Conservation (phyloP, 371 early-diverging fungal genomes). For the Amoeboradix gromovi region DNA sequence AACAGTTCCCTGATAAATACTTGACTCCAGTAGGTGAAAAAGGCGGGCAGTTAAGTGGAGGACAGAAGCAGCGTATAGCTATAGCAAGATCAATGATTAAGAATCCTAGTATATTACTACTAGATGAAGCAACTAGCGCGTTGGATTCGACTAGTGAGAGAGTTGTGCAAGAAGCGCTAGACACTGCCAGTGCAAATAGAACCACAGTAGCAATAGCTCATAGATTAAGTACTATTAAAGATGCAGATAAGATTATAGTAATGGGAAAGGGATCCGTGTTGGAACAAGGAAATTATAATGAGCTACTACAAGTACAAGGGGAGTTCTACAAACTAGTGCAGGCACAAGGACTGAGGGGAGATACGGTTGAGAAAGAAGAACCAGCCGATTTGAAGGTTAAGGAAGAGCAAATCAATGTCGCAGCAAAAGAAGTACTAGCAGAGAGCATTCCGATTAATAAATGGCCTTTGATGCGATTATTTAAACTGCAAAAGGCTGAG, state of each 20-base stretch:
- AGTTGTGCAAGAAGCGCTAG: slow-evolving; percentile 20
- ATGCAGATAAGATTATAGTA: slow-evolving; percentile 49
- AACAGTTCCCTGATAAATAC: slow-evolving; percentile 26
- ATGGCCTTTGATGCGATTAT: background rate
- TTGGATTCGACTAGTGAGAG: slow-evolving; percentile 34
- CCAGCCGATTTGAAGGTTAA: background rate
- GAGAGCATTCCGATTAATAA: background rate
- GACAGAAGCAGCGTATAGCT: slow-evolving; percentile 45
- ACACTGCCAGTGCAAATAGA: slow-evolving; percentile 19
- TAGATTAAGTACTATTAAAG: slow-evolving; percentile 41
- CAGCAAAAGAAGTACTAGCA: background rate
- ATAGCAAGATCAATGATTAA: slow-evolving; percentile 61
- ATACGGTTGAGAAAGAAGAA: slow-evolving; percentile 1
- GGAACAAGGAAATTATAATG: background rate
- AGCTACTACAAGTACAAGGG: background rate
- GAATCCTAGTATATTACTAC: slow-evolving; percentile 43
- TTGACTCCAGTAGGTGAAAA: slow-evolving; percentile 42
- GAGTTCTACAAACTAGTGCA: slow-evolving; percentile 1
- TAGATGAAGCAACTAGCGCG: slow-evolving; percentile 91
- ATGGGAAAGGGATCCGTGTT: slow-evolving; percentile 8
- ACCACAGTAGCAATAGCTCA: slow-evolving; percentile 55
- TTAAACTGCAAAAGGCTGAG: background rate
- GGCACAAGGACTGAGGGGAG: slow-evolving; percentile 1
- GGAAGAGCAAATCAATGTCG: background rate
- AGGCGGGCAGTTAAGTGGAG: slow-evolving; percentile 54